These are phyloP conservation scores for Podospora anserina DNA, from an alignment of 495 filamentous ascomycete genomes.

Conservation along the genomic window DNA sequence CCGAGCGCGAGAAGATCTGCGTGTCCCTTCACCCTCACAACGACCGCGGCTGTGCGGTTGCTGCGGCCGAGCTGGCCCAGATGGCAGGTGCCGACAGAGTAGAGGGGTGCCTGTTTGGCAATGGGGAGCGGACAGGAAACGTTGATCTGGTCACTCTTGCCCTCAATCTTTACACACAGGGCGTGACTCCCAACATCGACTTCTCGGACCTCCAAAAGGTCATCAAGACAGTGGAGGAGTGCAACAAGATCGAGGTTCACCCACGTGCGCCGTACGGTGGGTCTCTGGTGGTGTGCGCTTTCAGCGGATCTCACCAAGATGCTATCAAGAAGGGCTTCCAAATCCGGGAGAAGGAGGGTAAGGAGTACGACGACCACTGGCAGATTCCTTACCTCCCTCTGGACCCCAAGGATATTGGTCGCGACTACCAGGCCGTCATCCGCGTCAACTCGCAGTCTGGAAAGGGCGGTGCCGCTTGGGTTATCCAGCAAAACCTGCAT, in stretches of 20 bases:
- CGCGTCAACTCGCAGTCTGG: conserved; percentile 95
- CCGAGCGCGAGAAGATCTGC: conserved; percentile 76
- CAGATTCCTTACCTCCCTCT: conserved; percentile 86
- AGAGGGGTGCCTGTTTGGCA: conserved; percentile 92
- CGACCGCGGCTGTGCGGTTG: conserved; percentile 86
- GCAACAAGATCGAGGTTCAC: conserved; percentile 93
- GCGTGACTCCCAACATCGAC: conserved; percentile 82
- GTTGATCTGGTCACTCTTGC: conserved; percentile 94
- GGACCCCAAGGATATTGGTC: conserved; percentile 89
- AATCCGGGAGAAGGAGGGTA: conserved; percentile 57
- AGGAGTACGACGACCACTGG: conserved; percentile 60
- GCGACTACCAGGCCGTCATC: conserved; percentile 96
- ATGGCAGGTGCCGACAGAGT: conserved; percentile 97
- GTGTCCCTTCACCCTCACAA: conserved; percentile 92
- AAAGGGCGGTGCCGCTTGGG: conserved; percentile 93
- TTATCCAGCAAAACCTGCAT: conserved; percentile 81
- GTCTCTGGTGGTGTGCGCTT: conserved; percentile 82
- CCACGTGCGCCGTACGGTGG: conserved; percentile 87
- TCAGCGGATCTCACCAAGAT: conserved; percentile 91
- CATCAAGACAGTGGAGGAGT: conserved; percentile 85
- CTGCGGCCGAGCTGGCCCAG: conserved; percentile 81
- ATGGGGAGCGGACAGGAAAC: conserved; percentile 94
- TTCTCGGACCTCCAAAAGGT: conserved; percentile 87
- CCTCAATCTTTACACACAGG: conserved; percentile 95
- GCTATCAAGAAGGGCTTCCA: conserved; percentile 98